Evolutionary conservation across 208 protist species (phyloP).

Genomic region (Trypanosoma melophagium): DNA sequence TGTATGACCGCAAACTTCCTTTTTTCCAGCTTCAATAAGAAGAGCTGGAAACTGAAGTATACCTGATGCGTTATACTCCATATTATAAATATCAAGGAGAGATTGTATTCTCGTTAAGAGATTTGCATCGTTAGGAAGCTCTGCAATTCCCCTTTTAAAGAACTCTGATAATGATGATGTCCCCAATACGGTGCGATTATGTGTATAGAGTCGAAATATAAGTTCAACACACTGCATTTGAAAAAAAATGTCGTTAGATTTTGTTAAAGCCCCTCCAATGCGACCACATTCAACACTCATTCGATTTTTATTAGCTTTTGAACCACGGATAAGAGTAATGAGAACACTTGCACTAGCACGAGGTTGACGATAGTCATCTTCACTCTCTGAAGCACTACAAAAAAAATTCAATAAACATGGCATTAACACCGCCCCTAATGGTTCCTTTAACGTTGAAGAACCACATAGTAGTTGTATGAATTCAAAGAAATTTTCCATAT

Average conservation of each 20-base stretch:
- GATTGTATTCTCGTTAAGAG: conserved; percentile 67
- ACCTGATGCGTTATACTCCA: conserved; percentile 33
- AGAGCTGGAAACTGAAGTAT: conserved; percentile 57
- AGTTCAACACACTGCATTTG: conserved; percentile 89
- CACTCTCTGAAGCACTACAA: conserved; percentile 37
- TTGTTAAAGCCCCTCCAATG: conserved; percentile 49
- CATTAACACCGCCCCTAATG: conserved; percentile 41
- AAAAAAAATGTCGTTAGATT: conserved; percentile 79
- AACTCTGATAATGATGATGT: conserved; percentile 39
- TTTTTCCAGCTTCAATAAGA: conserved; percentile 49
- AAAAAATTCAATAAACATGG: conserved; percentile 58
- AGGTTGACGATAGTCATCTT: conserved; percentile 71
- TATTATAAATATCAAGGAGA: conserved; percentile 71
- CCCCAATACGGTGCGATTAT: conserved; percentile 49
- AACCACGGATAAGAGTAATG: conserved; percentile 78
- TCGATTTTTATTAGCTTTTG: conserved; percentile 73
- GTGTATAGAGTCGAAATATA: conserved; percentile 73
- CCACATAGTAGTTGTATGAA: conserved; percentile 60
- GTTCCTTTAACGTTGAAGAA: conserved; percentile 49
- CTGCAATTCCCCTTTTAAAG: conserved; percentile 57
- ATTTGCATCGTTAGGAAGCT: conserved; percentile 72
- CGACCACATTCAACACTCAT: conserved; percentile 48
- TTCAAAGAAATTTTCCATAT: conserved; percentile 67
- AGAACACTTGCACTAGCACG: conserved; percentile 72
- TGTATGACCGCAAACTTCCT: conserved; percentile 63